Conservation (phyloP, 164 flowering plant genomes). For the Kalanchoe fedtschenkoi region DNA sequence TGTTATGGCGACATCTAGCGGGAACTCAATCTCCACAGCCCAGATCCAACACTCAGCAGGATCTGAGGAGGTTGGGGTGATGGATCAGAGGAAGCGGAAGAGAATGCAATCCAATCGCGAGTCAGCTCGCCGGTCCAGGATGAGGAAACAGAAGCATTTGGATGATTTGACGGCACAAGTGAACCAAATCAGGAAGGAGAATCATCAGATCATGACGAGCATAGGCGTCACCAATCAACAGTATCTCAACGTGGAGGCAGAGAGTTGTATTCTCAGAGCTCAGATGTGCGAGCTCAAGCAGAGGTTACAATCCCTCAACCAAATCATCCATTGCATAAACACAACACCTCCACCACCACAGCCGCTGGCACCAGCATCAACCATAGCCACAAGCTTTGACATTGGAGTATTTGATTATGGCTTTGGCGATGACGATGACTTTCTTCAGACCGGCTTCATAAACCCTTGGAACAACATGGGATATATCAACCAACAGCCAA, state of each 20-base stretch:
- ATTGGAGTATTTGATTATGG: conserved; percentile 4
- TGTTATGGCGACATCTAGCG: conserved; percentile 53
- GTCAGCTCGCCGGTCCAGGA: conserved; percentile 37
- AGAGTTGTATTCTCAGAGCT: conserved; percentile 29
- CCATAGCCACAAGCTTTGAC: neutral
- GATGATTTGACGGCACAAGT: conserved; percentile 27
- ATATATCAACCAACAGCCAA: conserved; percentile 27
- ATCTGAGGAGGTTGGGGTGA: conserved; percentile 36
- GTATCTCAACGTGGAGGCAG: conserved; percentile 20
- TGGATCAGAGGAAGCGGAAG: conserved; percentile 26
- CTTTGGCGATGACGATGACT: conserved; percentile 5
- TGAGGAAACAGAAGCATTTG: conserved; percentile 39
- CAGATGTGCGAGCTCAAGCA: conserved; percentile 24
- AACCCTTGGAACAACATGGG: conserved; percentile 19
- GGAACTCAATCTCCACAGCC: conserved; percentile 41
- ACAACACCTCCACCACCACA: neutral
- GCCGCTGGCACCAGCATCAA: neutral
- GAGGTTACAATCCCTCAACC: conserved; percentile 25
- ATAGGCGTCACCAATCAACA: conserved; percentile 20
- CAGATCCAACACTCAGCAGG: conserved; percentile 29
- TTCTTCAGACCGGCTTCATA: conserved; percentile 11
- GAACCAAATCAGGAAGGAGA: conserved; percentile 20
- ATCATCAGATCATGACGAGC: conserved; percentile 18
- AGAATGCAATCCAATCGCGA: conserved; percentile 39
- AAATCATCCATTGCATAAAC: conserved; percentile 20